A percentile compares a stretch with the other conserved stretches of the same genome.
phyloP scores from a whole-genome alignment of 345 rosid genomes.

The Camelina laxa region DNA sequence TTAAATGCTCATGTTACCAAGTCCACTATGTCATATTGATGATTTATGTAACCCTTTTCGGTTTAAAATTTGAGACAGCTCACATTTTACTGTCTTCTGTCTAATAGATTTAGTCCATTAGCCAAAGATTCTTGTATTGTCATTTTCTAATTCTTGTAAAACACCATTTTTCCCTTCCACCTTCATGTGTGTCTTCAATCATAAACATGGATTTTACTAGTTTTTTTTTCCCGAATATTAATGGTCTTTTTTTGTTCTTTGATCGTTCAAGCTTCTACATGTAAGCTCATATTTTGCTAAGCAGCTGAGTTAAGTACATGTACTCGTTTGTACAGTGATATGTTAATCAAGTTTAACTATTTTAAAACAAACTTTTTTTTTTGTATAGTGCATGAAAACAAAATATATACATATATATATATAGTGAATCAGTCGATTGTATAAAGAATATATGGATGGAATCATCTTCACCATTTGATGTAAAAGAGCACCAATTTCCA shows the following conservation, averaged over 20 bases:
- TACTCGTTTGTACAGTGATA: not conserved
- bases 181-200: not conserved
- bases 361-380: not conserved
- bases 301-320: not conserved
- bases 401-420: no score
- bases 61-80: not conserved
- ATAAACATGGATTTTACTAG: not conserved
- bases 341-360: not conserved
- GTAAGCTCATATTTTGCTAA: not conserved
- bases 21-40: not conserved
- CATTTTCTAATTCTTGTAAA: not conserved
- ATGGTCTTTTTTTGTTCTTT: not conserved
- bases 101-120: not conserved
- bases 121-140: not conserved
- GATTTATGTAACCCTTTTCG: not conserved
- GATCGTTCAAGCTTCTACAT: not conserved
- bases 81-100: not conserved
- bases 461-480: constrained; percentile 18
- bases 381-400: constrained; percentile 8
- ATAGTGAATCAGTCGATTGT: not conserved
- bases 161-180: not conserved
- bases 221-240: not conserved
- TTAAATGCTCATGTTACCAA: constrained; percentile 7
- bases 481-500: constrained; percentile 34
- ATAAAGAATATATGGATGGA: not conserved